Conservation (phyloP, 805 yeast genomes). For the Candida railenensis region DNA sequence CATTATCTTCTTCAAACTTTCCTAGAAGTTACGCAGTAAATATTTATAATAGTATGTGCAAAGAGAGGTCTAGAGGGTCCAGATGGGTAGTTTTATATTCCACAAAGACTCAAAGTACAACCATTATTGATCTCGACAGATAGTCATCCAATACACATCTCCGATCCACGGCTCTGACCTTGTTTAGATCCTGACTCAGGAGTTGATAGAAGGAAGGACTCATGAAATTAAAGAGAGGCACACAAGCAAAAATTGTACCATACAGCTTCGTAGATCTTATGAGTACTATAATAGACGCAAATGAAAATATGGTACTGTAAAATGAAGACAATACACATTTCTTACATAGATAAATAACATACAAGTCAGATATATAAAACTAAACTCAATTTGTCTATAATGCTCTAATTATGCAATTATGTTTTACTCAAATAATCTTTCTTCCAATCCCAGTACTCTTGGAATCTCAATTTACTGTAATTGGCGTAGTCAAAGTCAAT, state of each 20-base stretch:
- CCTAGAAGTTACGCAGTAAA: constrained; percentile 79
- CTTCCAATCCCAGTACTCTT: constrained; percentile 75
- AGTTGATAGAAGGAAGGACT: too few species aligned
- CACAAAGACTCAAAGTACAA: constrained; percentile 70
- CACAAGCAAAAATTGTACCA: too few species aligned
- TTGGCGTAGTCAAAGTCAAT: constrained; percentile 70
- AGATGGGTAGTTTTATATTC: constrained; percentile 77
- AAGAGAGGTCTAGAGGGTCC: constrained; percentile 70
- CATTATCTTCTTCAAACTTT: constrained; percentile 70
- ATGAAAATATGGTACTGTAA: too few species aligned
- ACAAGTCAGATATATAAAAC: too few species aligned
- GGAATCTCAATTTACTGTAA: constrained; percentile 58
- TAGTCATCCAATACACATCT: neutral
- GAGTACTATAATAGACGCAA: too few species aligned
- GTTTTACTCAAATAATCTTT: constrained; percentile 11
- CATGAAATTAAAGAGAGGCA: too few species aligned
- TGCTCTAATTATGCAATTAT: constrained; percentile 4
- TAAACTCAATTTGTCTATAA: neutral
- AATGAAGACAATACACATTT: too few species aligned
- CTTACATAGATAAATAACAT: neutral
- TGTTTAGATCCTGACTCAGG: too few species aligned
- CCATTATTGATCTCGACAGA: constrained; percentile 43
- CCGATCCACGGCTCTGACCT: too few species aligned
- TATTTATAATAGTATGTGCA: constrained; percentile 68
- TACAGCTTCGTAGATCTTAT: too few species aligned